Evolutionary conservation across 2,329 filamentous ascomycete species (phyloP), one percentile per base, ranked within the genome.

Genomic region (Trichoderma simmonsii): DNA sequence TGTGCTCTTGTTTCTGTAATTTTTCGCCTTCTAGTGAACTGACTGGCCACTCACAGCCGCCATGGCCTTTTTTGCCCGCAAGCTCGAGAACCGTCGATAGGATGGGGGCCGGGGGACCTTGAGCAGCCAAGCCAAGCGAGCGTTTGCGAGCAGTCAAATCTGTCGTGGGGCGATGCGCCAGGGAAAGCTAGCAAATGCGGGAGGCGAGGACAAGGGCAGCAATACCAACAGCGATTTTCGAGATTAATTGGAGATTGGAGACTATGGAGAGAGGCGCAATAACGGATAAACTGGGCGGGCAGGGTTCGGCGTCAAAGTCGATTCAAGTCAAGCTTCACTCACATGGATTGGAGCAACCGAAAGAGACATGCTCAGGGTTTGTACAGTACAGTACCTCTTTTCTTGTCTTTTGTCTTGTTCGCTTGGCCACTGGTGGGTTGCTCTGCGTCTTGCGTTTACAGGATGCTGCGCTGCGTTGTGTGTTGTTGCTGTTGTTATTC

Each of bases 21-120:
- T 62, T 70, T 56, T 70, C 39, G 67, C 67, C 59, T 62, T 62
- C 54, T 34, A 68, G 34, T n/a, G 48, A 32, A 24, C 2, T 9
- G 28, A 28, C 57, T 32, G 18, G 59, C 57, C 39, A 70, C 67
- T 68, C 65, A 59, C 54, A 68, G 54, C 18, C 54, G 65, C 64
- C 54, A 26, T 48, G n/a, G 48, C 30, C 21, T 9, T 51, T 51
- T 62, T 34, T 43, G 30, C 56, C 57, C 61, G 39, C 36, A 28
- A n/a, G 67, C 67, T 70, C 67, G 59, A 62, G 67, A 70, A 70
- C 65, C 65, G 21, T 63, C 57, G 57, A 70, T 56, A 32, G 59
- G 51, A 39, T 51, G 59, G 39, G 54, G 26, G 24, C 65, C 32
- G 59, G 67, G 43, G 43, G 15, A 3, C 14, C 34, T 36, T 36